A percentile compares a stretch with the other conserved stretches of the same genome.
phyloP scores from a whole-genome alignment of 2,329 filamentous ascomycete species.

The Penicillium psychrosexuale region DNA sequence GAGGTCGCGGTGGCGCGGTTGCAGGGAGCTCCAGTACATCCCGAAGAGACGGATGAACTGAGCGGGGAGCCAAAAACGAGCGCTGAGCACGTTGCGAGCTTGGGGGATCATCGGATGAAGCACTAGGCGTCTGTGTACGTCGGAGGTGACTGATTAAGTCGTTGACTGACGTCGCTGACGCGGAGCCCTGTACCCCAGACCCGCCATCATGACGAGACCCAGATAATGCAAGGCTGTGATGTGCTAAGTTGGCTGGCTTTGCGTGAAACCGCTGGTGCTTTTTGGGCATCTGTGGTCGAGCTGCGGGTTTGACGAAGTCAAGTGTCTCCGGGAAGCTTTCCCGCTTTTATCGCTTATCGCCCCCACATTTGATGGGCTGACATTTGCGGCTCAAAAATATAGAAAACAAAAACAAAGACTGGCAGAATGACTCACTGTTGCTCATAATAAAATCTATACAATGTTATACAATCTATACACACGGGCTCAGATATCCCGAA shows the following conservation, averaged over 20 bases:
- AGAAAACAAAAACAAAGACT: background rate
- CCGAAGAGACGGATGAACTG: conserved; percentile 47
- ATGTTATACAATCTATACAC: conserved; percentile 19
- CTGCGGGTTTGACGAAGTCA: conserved; percentile 7
- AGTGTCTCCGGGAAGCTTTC: background rate
- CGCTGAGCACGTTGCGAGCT: conserved; percentile 9
- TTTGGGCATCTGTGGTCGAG: conserved; percentile 43
- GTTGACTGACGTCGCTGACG: conserved; percentile 41
- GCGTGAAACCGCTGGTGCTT: conserved; percentile 42
- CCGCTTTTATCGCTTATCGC: conserved; percentile 10
- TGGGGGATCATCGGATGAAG: conserved; percentile 19
- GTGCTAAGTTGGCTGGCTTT: conserved; percentile 42
- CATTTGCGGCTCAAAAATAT: background rate
- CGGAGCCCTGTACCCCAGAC: conserved; percentile 19
- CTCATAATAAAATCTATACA: conserved; percentile 11
- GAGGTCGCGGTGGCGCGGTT: conserved; percentile 42
- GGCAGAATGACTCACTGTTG: background rate
- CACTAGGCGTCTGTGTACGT: conserved; percentile 36
- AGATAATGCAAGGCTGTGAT: conserved; percentile 38
- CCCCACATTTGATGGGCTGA: background rate
- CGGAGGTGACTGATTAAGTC: conserved; percentile 49
- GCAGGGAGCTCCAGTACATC: conserved; percentile 46
- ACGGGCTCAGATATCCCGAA: conserved; percentile 52
- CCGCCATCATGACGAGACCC: conserved; percentile 29
- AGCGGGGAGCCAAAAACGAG: conserved; percentile 30